Conservation (phyloP, 805 yeast species). For the Wickerhamiella australiensis region DNA sequence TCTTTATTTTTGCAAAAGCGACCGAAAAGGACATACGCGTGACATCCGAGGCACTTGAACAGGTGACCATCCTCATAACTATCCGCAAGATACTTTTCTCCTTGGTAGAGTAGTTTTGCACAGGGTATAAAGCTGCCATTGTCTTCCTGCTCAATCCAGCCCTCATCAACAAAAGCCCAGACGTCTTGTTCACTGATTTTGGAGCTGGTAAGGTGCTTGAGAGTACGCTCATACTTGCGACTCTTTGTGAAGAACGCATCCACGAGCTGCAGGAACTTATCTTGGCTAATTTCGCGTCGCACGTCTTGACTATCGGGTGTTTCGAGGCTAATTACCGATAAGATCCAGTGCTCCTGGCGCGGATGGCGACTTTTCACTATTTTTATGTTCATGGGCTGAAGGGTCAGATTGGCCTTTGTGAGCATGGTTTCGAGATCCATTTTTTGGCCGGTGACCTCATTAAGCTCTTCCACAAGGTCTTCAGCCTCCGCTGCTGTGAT, state of each 20-base stretch:
- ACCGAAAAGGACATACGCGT: neutral
- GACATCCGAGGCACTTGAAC: conserved; percentile 4
- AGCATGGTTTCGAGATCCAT: neutral
- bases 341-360: conserved; percentile 6
- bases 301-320: neutral
- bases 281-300: conserved; percentile 2
- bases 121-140: neutral
- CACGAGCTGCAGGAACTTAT: conserved; percentile 1
- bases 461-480: conserved; percentile 1
- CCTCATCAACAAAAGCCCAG: conserved; percentile 3
- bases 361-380: conserved; percentile 4
- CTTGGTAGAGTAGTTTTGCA: conserved; percentile 1
- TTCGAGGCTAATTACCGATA: neutral
- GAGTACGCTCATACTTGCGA: neutral
- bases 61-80: neutral
- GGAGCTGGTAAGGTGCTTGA: neutral
- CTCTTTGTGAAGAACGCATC: neutral
- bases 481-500: conserved; percentile 6
- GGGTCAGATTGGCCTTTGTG: neutral
- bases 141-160: conserved; percentile 6
- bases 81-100: neutral
- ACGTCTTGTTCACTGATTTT: neutral
- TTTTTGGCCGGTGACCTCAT: neutral
- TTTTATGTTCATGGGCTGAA: neutral
- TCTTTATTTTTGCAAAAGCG: neutral